Percentiles rank a stretch among this genome's conserved stretches.
phyloP scores from a whole-genome alignment of 139 green algal genomes.

The Micractinium sp. region DNA sequence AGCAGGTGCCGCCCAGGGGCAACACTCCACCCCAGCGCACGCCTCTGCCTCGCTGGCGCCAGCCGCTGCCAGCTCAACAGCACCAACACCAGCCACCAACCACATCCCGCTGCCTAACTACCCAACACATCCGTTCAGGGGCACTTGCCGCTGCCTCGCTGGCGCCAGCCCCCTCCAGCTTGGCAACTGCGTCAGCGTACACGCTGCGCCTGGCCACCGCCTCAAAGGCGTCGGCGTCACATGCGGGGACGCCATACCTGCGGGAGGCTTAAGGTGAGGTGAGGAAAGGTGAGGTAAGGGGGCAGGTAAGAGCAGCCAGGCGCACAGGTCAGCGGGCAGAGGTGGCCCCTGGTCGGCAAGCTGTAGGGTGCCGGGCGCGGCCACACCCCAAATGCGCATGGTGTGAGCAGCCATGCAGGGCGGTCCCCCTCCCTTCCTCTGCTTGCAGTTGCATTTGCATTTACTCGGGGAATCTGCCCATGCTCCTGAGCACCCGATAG shows the following conservation, averaged over 20 bases:
- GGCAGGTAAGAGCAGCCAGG: too few relatives aligned
- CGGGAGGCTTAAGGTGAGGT: too few relatives aligned
- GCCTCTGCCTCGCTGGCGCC: too few relatives aligned
- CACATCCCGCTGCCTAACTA: neutral
- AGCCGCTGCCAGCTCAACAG: too few relatives aligned
- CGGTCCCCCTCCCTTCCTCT: neutral
- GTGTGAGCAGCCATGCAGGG: neutral
- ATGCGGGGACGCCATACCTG: conserved; percentile 65
- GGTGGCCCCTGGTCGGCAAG: too few relatives aligned
- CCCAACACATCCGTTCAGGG: neutral
- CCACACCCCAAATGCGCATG: neutral
- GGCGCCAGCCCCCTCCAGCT: neutral
- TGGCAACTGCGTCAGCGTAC: neutral
- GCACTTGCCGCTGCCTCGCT: neutral
- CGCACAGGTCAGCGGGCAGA: neutral
- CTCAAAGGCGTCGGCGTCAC: conserved; percentile 75
- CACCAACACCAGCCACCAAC: too few relatives aligned
- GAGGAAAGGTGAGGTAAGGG: neutral
- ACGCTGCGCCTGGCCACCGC: conserved; percentile 43
- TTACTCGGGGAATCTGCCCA: too few relatives aligned
- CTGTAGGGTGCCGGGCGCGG: too few relatives aligned
- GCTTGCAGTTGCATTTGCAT: neutral
- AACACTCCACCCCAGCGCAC: too few relatives aligned
- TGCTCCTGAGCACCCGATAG: too few relatives aligned
- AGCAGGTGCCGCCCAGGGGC: too few relatives aligned